Base-by-base conservation (phyloP, 2,329 filamentous ascomycete species). In the Mollisiaceae sp. region DNA sequence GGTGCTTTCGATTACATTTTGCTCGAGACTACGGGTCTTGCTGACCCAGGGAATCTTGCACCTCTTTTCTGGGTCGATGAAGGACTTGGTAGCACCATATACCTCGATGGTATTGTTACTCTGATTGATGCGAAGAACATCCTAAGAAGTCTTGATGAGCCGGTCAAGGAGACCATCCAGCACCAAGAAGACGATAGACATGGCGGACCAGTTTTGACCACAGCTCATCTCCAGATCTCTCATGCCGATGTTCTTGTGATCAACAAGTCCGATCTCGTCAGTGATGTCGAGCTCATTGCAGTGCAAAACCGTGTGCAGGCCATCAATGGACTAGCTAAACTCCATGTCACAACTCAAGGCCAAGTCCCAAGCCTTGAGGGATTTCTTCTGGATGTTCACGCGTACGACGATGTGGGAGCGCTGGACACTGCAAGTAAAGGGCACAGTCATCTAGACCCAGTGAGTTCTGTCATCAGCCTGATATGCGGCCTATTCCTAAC, bases 21-120 rank as follows among this genome's bases (percentile, higher is more conserved):
- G 2, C 88, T 99, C 0, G 95, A 99, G 78, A 99, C 95, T 0
- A 98, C 95, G 0, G 95, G 95, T 0, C 85, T 99, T 6, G 95
- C 95, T 4, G 94, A 99, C 75, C 95, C 95, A 0, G 95, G 95
- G 1, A 98, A 98, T 74, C 88, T 99, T 60, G 95, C 95, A 0
- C 95, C 95, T 0, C 81, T 98, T 15, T 99, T 99, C 80, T 99
- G 95, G 95, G 90, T 99, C 32, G 95, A 99, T 73, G 94, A 98
- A 70, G 95, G 94, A 0, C 85, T 99, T 2, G 94, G 93, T 8
- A 97, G 94, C 78, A 94, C 91, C 43, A 97, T 99, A 73, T 99
- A 97, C 77, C 86, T 99, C 0, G 95, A 99, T 75, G 95, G 95
- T 1, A 97, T 99, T 64, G 94, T 98, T 56, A 98, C 95, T 0